A percentile compares a stretch with the other conserved stretches of the same genome.
These are phyloP conservation scores for Dendrobium nobile DNA, from an alignment of 106 monocot genomes.

Conservation along the genomic window DNA sequence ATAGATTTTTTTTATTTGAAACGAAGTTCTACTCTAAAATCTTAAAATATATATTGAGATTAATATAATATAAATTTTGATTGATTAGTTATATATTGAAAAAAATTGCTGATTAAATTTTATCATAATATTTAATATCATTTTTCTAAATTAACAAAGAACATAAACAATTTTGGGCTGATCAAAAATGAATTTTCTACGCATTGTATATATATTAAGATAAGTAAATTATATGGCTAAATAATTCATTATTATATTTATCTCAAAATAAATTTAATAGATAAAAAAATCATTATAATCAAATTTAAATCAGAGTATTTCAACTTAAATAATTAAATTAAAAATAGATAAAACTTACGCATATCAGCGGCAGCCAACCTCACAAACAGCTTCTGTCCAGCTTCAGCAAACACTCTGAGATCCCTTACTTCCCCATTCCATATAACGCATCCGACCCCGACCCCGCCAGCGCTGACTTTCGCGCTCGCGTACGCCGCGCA, in stretches of 20 bases:
- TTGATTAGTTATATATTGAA: background rate
- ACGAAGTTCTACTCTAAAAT: too few relatives aligned
- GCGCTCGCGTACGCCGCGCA: slow-evolving; percentile 31
- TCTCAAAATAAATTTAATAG: background rate
- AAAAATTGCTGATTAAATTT: too few relatives aligned
- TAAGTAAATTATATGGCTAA: background rate
- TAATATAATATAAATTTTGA: background rate
- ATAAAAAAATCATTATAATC: background rate
- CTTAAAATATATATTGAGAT: background rate
- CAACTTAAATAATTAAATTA: background rate
- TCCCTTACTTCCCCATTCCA: slow-evolving; percentile 26
- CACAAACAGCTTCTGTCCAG: slow-evolving; percentile 22
- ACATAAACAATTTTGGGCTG: too few relatives aligned
- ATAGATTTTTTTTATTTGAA: too few relatives aligned
- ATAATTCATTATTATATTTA: background rate
- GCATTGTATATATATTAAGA: background rate
- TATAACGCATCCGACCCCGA: slow-evolving; percentile 13
- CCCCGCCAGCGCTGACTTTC: background rate
- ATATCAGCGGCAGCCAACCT: slow-evolving; percentile 29
- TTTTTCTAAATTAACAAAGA: too few relatives aligned
- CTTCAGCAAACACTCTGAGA: slow-evolving; percentile 9
- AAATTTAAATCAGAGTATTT: too few relatives aligned
- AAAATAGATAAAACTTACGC: background rate
- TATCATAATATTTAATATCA: too few relatives aligned
- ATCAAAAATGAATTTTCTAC: too few relatives aligned